Conservation (phyloP, 352 stramenopile species). For the Pythium volutum region DNA sequence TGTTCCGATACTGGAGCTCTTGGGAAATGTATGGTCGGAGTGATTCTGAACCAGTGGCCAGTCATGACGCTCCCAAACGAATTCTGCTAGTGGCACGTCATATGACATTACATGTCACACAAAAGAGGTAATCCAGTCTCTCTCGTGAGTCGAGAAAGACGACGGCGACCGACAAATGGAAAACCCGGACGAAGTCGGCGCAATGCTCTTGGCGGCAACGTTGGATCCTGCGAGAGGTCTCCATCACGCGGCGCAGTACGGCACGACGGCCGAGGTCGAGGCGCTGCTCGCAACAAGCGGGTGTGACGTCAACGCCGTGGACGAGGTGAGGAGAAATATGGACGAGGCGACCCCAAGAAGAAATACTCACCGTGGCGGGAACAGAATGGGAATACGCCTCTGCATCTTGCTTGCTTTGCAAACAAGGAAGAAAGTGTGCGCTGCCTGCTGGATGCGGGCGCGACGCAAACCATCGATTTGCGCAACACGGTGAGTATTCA, state of each 20-base stretch:
- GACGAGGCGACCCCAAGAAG: not conserved
- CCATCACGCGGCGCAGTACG: not conserved
- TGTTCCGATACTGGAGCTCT: conserved; percentile 16
- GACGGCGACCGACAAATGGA: too few relatives aligned
- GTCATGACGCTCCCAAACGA: not conserved
- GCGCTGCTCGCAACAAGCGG: not conserved
- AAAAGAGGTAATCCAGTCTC: too few relatives aligned
- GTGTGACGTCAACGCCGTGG: not conserved
- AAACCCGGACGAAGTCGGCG: too few relatives aligned
- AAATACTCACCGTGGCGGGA: not conserved
- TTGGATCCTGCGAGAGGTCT: not conserved
- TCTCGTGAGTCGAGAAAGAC: too few relatives aligned
- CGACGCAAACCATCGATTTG: not conserved
- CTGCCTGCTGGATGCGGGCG: not conserved
- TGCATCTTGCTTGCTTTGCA: not conserved
- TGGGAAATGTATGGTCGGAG: too few relatives aligned
- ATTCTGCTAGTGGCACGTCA: conserved; percentile 1
- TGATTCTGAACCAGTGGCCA: too few relatives aligned
- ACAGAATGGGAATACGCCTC: not conserved
- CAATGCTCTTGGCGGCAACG: too few relatives aligned
- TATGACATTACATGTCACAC: not conserved
- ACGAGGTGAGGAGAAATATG: not conserved
- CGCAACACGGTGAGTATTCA: not conserved
- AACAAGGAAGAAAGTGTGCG: not conserved
- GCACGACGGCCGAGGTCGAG: not conserved